A percentile compares a stretch with the other conserved stretches of the same genome.
Evolutionary conservation across 2,329 filamentous ascomycete species (phyloP).

Genomic region (Aspergillus flavus): DNA sequence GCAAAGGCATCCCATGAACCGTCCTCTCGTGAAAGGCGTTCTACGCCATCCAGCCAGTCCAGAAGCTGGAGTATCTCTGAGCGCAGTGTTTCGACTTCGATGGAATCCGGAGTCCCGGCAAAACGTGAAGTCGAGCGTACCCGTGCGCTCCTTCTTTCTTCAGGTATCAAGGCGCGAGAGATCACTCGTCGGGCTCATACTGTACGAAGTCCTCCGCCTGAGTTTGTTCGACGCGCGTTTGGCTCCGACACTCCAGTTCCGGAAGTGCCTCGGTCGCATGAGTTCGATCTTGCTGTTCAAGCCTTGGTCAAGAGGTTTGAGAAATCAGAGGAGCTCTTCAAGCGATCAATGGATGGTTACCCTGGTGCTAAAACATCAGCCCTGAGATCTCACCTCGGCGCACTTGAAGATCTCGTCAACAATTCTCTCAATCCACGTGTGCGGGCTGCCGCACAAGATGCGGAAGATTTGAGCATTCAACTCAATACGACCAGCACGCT

Average conservation of each 20-base stretch:
- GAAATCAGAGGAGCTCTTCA: slow-evolving; percentile 46
- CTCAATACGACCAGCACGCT: slow-evolving; percentile 76
- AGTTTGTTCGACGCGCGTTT: slow-evolving; percentile 37
- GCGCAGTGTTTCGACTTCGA: slow-evolving; percentile 42
- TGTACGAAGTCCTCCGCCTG: slow-evolving; percentile 37
- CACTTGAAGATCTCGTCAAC: slow-evolving; percentile 50
- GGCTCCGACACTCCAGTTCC: slow-evolving; percentile 38
- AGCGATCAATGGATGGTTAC: slow-evolving; percentile 49
- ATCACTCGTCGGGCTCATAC: slow-evolving; percentile 68
- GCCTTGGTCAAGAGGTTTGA: slow-evolving; percentile 54
- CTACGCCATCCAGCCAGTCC: slow-evolving; percentile 43
- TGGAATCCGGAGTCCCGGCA: slow-evolving; percentile 49
- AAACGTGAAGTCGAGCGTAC: slow-evolving; percentile 80
- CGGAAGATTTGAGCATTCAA: slow-evolving; percentile 75
- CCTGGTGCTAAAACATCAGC: slow-evolving; percentile 48
- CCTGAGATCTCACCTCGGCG: slow-evolving; percentile 48
- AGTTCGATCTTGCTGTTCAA: slow-evolving; percentile 57
- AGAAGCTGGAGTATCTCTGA: slow-evolving; percentile 64
- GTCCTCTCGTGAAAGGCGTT: slow-evolving; percentile 32
- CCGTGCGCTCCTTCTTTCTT: slow-evolving; percentile 73
- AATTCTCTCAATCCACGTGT: slow-evolving; percentile 61
- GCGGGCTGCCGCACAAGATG: slow-evolving; percentile 71
- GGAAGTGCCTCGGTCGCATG: slow-evolving; percentile 50
- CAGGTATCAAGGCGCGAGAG: slow-evolving; percentile 87
- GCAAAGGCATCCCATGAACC: slow-evolving; percentile 37